Evolutionary conservation across 2,329 filamentous ascomycete genomes (phyloP).

Genomic region (Paecilomyces fulvus): DNA sequence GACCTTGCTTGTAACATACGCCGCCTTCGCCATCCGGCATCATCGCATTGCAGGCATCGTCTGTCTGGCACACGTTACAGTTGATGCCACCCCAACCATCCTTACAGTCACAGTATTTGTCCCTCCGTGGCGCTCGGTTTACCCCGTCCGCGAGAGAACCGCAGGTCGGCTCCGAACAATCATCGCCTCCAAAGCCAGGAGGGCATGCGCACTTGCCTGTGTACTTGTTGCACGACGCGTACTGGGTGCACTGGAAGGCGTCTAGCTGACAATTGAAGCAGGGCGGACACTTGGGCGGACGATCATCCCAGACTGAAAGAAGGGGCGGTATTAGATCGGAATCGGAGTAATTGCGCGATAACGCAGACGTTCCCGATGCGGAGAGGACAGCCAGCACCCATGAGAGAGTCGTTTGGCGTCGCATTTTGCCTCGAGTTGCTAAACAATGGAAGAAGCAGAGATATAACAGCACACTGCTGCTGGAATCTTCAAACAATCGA

Average conservation of each 20-base stretch:
- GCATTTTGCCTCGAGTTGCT: constrained; percentile 6
- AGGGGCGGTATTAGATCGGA: constrained; percentile 55
- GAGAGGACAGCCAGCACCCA: constrained; percentile 15
- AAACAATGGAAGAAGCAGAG: neutral
- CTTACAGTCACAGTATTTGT: constrained; percentile 70
- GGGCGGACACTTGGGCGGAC: constrained; percentile 45
- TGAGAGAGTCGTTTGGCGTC: constrained; percentile 1
- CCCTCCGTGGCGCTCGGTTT: constrained; percentile 66
- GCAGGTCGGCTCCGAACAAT: constrained; percentile 87
- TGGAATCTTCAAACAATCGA: neutral
- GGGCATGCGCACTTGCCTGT: constrained; percentile 92
- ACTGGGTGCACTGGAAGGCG: constrained; percentile 85
- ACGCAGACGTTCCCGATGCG: constrained; percentile 13
- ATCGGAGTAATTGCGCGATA: constrained; percentile 48
- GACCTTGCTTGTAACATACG: constrained; percentile 84
- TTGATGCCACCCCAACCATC: constrained; percentile 96
- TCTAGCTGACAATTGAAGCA: constrained; percentile 98
- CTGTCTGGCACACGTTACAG: constrained; percentile 85
- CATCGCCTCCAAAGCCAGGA: constrained; percentile 84
- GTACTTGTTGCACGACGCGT: constrained; percentile 75
- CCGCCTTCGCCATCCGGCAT: constrained; percentile 76
- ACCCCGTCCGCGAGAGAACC: constrained; percentile 75
- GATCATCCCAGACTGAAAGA: constrained; percentile 62
- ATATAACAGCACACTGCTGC: neutral
- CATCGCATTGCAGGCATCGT: constrained; percentile 77